Evolutionary conservation across 192 early-diverging fungal species (phyloP), one percentile per base, ranked within the genome.

Genomic region (Coemansia asiatica): DNA sequence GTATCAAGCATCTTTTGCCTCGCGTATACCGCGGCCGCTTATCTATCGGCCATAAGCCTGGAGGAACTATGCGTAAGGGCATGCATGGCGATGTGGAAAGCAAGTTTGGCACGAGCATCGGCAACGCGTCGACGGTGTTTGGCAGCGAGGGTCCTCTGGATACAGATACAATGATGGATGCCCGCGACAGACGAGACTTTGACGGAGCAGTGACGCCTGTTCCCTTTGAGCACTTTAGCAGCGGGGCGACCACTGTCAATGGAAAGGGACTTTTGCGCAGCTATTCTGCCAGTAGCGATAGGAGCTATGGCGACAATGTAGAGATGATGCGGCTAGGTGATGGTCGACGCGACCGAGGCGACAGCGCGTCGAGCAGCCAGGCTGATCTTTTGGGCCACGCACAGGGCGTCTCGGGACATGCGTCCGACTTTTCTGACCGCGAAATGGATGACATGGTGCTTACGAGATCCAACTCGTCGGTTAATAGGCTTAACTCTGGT

Each of bases 1-100:
- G 74, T 23, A 84, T 89, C 54, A 83, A 84, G 19, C 88, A 89
- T 58, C 61, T 90, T 57, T 66, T 92, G 54, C 85, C 79, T 29
- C 70, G 80, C 44, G 79, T 92, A n/a, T 86, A 90, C 58, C 70
- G 84, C 25, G 85, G 85, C 26, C 71, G 82, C 23, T 28, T 64
- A 0, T 82, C 80, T 13, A 15, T 72, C 54, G 31, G 61, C 23
- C n/a, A n/a, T n/a, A 29, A 35, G 49, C 9, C 10, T 5, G 5
- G 35, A 15, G 35, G 35, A n/a, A 61, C 58, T 21, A 7, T 49
- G 8, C 38, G 28, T 10, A 47, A 40, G 31, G 47, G 27, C 31
- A 0, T 23, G 49, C 21, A 31, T n/a, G 35, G 35, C 29, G 67
- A 48, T 55, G 51, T 26, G 28, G 50, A 64, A 27, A 22, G n/a